These are phyloP conservation scores for Microstegium vimineum DNA, from an alignment of 176 grass and related monocot species.

Conservation along the genomic window DNA sequence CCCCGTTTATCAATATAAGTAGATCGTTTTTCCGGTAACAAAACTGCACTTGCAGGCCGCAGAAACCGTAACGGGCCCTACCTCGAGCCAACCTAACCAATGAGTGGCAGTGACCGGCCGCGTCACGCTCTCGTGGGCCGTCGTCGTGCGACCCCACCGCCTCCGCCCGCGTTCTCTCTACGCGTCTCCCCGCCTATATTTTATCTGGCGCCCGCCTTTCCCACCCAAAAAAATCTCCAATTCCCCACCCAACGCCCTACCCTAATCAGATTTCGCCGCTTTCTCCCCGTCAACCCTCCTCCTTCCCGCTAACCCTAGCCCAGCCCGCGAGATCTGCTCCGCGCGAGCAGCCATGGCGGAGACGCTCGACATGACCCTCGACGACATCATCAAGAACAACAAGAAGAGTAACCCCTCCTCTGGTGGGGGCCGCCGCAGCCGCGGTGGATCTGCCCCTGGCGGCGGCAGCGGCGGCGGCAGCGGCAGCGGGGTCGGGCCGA, in stretches of 20 bases:
- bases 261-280: slow-evolving; percentile 37
- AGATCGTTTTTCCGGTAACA: no score
- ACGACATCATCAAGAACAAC: slow-evolving; percentile 98
- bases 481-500: slow-evolving; percentile 33
- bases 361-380: slow-evolving; percentile 86
- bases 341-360: slow-evolving; percentile 54
- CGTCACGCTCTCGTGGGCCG: slow-evolving; percentile 9
- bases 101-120: background rate
- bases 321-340: slow-evolving; percentile 22
- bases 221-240: slow-evolving; percentile 21
- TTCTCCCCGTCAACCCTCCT: background rate
- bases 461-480: background rate
- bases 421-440: slow-evolving; percentile 25
- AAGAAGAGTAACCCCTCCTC: slow-evolving; percentile 68
- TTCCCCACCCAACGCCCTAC: slow-evolving; percentile 19
- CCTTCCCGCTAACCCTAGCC: background rate
- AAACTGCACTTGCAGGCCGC: no score
- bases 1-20: no score
- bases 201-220: background rate
- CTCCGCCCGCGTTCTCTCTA: slow-evolving; percentile 30
- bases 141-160: background rate
- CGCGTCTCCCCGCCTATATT: slow-evolving; percentile 23
- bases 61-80: no score
- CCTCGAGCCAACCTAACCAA: no score
- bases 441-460: slow-evolving; percentile 34